phyloP scores from a whole-genome alignment of 2,329 filamentous ascomycete genomes.

The Parastagonospora nodorum region DNA sequence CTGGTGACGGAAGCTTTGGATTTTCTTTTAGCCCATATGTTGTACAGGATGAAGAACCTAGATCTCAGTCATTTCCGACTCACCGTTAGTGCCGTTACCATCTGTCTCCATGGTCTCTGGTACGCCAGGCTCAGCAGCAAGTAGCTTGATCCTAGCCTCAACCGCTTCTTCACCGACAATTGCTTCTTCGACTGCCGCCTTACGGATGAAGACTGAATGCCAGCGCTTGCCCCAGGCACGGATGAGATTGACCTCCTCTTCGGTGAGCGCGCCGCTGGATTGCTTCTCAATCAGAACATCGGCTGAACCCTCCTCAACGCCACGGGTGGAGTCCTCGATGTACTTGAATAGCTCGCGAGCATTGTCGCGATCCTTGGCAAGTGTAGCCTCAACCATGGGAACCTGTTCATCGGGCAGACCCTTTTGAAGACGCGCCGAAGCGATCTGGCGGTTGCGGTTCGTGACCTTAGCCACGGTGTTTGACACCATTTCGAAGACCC shows the following conservation, averaged over 20 bases:
- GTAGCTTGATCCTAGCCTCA: slow-evolving; percentile 49
- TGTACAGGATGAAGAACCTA: neutral
- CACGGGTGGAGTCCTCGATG: slow-evolving; percentile 77
- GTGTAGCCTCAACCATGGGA: slow-evolving; percentile 66
- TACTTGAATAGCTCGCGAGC: slow-evolving; percentile 81
- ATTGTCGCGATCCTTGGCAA: slow-evolving; percentile 70
- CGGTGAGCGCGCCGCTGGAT: slow-evolving; percentile 50
- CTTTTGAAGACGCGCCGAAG: slow-evolving; percentile 64
- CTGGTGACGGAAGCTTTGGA: too few relatives aligned
- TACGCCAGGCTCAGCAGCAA: slow-evolving; percentile 35
- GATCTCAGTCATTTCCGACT: slow-evolving; percentile 23
- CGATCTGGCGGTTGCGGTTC: slow-evolving; percentile 80
- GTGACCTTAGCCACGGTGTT: slow-evolving; percentile 91
- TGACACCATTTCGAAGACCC: slow-evolving; percentile 88
- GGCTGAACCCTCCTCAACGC: slow-evolving; percentile 73
- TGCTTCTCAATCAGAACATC: slow-evolving; percentile 78
- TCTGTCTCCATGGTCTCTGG: slow-evolving; percentile 26
- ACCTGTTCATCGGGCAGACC: slow-evolving; percentile 62
- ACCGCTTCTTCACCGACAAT: slow-evolving; percentile 63
- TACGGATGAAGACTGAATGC: slow-evolving; percentile 81
- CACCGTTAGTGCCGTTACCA: slow-evolving; percentile 31
- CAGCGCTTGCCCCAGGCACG: slow-evolving; percentile 83
- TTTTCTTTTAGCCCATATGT: too few relatives aligned
- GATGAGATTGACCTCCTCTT: slow-evolving; percentile 64
- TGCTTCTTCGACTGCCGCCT: slow-evolving; percentile 83